phyloP scores from a whole-genome alignment of 2,329 filamentous ascomycete species.

The Fusarium napiforme region DNA sequence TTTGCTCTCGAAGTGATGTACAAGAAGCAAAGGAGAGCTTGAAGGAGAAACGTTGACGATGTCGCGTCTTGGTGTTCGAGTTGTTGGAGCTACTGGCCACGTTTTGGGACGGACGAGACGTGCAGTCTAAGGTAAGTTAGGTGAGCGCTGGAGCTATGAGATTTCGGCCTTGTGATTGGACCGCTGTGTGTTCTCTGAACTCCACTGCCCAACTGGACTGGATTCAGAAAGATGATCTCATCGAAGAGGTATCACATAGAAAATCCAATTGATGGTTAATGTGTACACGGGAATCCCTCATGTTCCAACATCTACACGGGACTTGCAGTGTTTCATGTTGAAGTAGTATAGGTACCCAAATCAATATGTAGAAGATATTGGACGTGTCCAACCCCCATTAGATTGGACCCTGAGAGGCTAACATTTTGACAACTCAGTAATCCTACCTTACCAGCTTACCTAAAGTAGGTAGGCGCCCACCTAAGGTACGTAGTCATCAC shows the following conservation, averaged over 20 bases:
- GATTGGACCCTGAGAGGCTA: slow-evolving; percentile 37
- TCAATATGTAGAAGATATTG: not conserved
- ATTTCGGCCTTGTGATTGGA: slow-evolving; percentile 43
- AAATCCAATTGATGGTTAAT: not conserved
- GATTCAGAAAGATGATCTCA: not conserved
- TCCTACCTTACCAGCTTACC: not conserved
- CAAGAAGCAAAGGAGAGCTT: not conserved
- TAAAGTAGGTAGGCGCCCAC: not conserved
- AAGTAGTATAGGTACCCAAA: not conserved
- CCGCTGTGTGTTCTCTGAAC: slow-evolving; percentile 13
- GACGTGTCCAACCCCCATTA: not conserved
- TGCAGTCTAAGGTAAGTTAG: slow-evolving; percentile 16
- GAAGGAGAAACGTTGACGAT: slow-evolving; percentile 19
- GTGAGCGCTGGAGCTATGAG: slow-evolving; percentile 27
- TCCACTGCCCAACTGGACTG: not conserved
- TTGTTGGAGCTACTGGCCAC: slow-evolving; percentile 33
- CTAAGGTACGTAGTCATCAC: not conserved
- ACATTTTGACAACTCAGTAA: not conserved
- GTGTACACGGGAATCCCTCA: not conserved
- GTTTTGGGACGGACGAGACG: slow-evolving; percentile 34
- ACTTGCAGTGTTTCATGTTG: not conserved
- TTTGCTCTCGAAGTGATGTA: slow-evolving; percentile 14
- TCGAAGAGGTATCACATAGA: not conserved
- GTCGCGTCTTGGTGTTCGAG: slow-evolving; percentile 35
- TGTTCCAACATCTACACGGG: not conserved